Base-by-base conservation (phyloP, 192 early-diverging fungal genomes). In the Coemansia sp. region DNA sequence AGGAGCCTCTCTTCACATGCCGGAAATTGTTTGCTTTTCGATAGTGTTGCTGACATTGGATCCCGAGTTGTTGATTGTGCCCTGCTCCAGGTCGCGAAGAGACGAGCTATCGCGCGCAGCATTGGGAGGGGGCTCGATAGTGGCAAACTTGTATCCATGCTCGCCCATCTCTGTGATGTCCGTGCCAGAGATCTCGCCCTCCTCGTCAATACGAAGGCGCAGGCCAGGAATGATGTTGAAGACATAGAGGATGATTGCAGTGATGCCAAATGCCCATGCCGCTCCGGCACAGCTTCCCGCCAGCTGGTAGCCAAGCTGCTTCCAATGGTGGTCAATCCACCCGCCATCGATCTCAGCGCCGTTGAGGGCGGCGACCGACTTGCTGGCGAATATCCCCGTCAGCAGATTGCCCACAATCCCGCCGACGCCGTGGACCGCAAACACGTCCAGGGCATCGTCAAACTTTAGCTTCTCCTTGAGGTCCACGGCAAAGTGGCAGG, bases 401-500 rank as follows among this genome's bases (percentile, higher is more conserved):
- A 94, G 70, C 38, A 96, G 35, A 31, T 84, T 82, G 1, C 93
- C 93, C 29, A 90, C 76, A 35, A 82, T 46, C 14, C 92, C 94
- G 31, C 89, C 87, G 14, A 92, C 77, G 34, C 86, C 91, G 54
- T 96, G 93, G 9, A 89, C 81, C 44, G 85, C 82, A 82, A 88
- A 96, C 8, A 90, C 91, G 62, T 96, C 91, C 27, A 92, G 81
- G 20, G 91, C 85, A 67, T 95, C 90, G 64, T 94, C 94, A 76
- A 86, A 93, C 33, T 88, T 82, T 47, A 94, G 73, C 36, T 76
- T 70, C 47, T 85, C 79, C 83, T 97, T 97, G 31, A 92, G 55
- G 14, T 87, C 80, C 17, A 85, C 82, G 7, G 83, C 84, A 51
- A 84, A 72, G 75, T 95, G 92, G 76, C 92, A 94, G 18, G 67